Base-by-base conservation (phyloP, 371 early-diverging fungal genomes). In the Rhizopus arrhizus region DNA sequence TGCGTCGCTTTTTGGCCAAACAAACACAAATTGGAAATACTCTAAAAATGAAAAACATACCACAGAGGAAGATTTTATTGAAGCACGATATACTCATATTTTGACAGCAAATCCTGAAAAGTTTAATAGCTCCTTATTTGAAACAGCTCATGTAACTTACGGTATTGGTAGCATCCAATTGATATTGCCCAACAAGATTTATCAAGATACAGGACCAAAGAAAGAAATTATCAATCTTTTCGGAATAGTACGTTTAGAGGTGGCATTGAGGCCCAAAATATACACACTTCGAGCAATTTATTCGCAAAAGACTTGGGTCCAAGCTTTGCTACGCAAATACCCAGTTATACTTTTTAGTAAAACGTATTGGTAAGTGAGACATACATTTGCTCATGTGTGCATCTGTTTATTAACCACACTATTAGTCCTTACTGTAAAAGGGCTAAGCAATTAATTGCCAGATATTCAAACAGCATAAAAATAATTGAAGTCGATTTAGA, bases 1-100 rank as follows among this genome's bases (percentile, higher is more conserved):
- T 34, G 92, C 85, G 8, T 84, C 91, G 5, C 85, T 91, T 28
- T 97, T 94, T 66, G 88, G 89, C 0, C 75, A 84, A 58, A 29
- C 47, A 0, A 57, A 63, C 10, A 40, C 61, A 8, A 12, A 73
- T 8, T 91, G 91, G 89, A 56, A 40, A 5, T 91, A 91, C 57
- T 80, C 75, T 62, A 91, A 90, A 70, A 73, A 85, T 52, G 91
- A 90, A 66, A 65, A 70, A 2, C 85, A 85, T 53, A 56, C 11
- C 15, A 45, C 52, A 0, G 65, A 75, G 9, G 61, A 70, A 11
- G 87, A 87, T 32, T 89, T 79, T 51, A 41, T 86, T 16, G 74
- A 75, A 33, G 76, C 74, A 2, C 73, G 68, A 2, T 91, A 88
- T 62, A 88, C 89, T 0, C 88, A 91, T 67, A 59, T 91, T 4